phyloP scores from a whole-genome alignment of 139 green algal species.

The Yamagishiella unicocca region DNA sequence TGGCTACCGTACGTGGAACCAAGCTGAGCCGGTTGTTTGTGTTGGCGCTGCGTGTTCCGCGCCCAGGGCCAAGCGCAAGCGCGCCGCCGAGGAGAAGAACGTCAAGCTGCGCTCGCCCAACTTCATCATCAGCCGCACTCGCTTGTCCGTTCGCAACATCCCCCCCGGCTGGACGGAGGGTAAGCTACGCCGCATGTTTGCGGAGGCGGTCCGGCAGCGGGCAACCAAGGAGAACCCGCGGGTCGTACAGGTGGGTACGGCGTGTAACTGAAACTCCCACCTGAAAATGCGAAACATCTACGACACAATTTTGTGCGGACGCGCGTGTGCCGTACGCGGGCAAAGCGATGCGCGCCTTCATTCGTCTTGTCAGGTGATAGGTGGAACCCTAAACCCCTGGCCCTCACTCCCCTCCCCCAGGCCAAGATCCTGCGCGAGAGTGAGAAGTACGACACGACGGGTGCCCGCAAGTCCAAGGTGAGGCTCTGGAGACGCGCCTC shows the following conservation, averaged over 20 bases:
- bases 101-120: conserved; percentile 94
- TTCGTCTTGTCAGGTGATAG: too few species aligned
- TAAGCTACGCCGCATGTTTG: conserved; percentile 53
- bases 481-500: too few species aligned
- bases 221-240: conserved; percentile 86
- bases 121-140: conserved; percentile 89
- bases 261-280: too few species aligned
- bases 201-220: conserved; percentile 79
- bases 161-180: conserved; percentile 77
- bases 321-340: too few species aligned
- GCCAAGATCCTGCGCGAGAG: conserved; percentile 91
- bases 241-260: conserved; percentile 68
- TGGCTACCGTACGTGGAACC: too few species aligned
- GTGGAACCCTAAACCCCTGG: too few species aligned
- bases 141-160: conserved; percentile 91
- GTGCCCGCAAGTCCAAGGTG: conserved; percentile 52
- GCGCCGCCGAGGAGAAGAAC: conserved; percentile 78
- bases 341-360: too few species aligned
- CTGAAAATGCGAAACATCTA: neutral
- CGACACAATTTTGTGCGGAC: too few species aligned
- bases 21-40: too few species aligned
- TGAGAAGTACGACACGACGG: conserved; percentile 52
- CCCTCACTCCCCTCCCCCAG: conserved; percentile 79
- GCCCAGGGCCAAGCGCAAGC: conserved; percentile 71
- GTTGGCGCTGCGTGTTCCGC: neutral